Evolutionary conservation across 345 rosid genomes (phyloP).

Genomic region (Sisymbrium irio): DNA sequence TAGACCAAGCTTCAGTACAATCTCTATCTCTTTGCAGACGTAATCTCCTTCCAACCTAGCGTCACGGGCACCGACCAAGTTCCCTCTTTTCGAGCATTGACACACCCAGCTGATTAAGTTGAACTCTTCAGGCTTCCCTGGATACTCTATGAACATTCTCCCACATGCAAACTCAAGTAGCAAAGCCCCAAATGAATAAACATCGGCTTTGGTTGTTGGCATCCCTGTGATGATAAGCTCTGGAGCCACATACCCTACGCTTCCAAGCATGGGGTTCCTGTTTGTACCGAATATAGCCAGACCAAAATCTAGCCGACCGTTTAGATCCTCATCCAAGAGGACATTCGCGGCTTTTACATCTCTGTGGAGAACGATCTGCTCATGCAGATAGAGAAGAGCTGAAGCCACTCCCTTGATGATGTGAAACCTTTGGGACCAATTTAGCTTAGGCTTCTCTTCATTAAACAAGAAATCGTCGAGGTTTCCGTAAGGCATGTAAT

Average conservation of each 20-base stretch:
- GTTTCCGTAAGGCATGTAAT: constrained; percentile 61
- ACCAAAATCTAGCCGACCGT: constrained; percentile 91
- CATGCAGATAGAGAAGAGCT: constrained; percentile 78
- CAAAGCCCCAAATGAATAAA: constrained; percentile 88
- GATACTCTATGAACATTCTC: constrained; percentile 77
- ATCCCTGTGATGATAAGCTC: constrained; percentile 88
- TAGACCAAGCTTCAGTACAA: constrained; percentile 67
- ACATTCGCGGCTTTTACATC: constrained; percentile 92
- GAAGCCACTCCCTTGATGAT: constrained; percentile 79
- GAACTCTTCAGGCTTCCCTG: constrained; percentile 73
- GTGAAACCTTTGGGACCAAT: constrained; percentile 75
- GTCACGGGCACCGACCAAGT: constrained; percentile 58
- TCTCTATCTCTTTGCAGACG: constrained; percentile 43
- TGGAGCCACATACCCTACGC: constrained; percentile 91
- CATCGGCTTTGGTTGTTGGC: constrained; percentile 75
- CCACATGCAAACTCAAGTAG: constrained; percentile 83
- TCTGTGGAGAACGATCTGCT: constrained; percentile 75
- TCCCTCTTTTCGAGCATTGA: constrained; percentile 55
- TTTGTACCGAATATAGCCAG: constrained; percentile 81
- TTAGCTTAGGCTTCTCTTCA: constrained; percentile 41
- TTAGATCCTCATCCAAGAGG: constrained; percentile 64
- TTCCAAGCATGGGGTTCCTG: constrained; percentile 86
- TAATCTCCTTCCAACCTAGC: constrained; percentile 46
- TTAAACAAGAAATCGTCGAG: constrained; percentile 46
- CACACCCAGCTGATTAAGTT: constrained; percentile 82